Percentiles rank a stretch among this genome's conserved stretches.
phyloP scores from a whole-genome alignment of 2,329 filamentous ascomycete species.

The Aspergillus aculeatinus region DNA sequence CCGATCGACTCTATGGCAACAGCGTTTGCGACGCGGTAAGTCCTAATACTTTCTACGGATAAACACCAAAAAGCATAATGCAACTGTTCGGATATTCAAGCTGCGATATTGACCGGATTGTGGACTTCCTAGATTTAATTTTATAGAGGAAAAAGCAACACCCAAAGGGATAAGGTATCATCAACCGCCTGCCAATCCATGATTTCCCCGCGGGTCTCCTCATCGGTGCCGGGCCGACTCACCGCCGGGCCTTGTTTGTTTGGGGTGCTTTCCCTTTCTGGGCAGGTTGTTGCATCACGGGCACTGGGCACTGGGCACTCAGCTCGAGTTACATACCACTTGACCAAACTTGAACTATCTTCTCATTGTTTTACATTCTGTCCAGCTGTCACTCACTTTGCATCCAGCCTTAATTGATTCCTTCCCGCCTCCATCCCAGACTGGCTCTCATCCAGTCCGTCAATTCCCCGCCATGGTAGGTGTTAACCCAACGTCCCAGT shows the following conservation, averaged over 20 bases:
- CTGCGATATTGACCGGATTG: too few relatives aligned
- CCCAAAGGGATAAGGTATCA: too few relatives aligned
- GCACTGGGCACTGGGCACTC: neutral
- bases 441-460: neutral
- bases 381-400: neutral
- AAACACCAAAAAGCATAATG: too few relatives aligned
- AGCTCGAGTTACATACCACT: neutral
- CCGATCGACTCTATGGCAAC: slow-evolving; percentile 21
- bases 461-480: slow-evolving; percentile 21
- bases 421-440: neutral
- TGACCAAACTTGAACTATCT: too few relatives aligned
- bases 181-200: too few relatives aligned
- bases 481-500: neutral
- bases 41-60: too few relatives aligned
- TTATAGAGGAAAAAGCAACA: too few relatives aligned
- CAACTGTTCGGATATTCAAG: too few relatives aligned
- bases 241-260: slow-evolving; percentile 21
- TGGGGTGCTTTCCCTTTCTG: slow-evolving; percentile 9
- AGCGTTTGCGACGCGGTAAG: slow-evolving; percentile 16
- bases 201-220: too few relatives aligned
- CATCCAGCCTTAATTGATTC: neutral
- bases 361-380: neutral
- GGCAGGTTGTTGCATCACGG: slow-evolving; percentile 2
- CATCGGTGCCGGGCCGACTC: slow-evolving; percentile 22
- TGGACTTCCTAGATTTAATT: too few relatives aligned